Evolutionary conservation across 306 rosid genomes (phyloP).

Genomic region (Quercus berberidifolia): DNA sequence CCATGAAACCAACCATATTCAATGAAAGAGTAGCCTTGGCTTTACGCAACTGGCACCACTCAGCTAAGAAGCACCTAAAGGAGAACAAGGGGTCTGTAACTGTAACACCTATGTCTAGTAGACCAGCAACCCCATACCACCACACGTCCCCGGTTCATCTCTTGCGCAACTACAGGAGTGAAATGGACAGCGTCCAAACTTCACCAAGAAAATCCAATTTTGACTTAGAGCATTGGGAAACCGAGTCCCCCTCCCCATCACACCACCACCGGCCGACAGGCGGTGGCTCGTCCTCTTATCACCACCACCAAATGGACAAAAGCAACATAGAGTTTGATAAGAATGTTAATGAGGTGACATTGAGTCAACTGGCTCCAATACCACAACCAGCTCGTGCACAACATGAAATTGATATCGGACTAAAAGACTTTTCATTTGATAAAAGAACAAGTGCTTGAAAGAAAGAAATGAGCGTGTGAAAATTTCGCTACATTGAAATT

Average conservation of each 20-base stretch:
- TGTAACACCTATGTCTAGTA: slow-evolving; percentile 46
- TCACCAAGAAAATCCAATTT: slow-evolving; percentile 33
- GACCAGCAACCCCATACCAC: slow-evolving; percentile 50
- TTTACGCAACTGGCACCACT: slow-evolving; percentile 67
- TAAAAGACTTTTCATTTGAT: slow-evolving; percentile 59
- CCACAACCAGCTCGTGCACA: background rate
- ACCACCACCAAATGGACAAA: slow-evolving; percentile 31
- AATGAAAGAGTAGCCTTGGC: slow-evolving; percentile 72
- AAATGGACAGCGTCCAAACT: slow-evolving; percentile 45
- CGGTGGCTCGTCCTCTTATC: slow-evolving; percentile 19
- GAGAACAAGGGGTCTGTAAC: slow-evolving; percentile 36
- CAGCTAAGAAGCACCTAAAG: slow-evolving; percentile 56
- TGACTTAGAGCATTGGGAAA: slow-evolving; percentile 32
- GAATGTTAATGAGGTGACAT: slow-evolving; percentile 1
- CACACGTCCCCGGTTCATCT: slow-evolving; percentile 57
- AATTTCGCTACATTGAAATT: background rate
- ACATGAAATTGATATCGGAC: slow-evolving; percentile 24
- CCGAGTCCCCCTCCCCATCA: slow-evolving; percentile 40
- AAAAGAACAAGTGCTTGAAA: slow-evolving; percentile 17
- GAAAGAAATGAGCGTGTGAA: background rate
- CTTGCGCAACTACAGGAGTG: slow-evolving; percentile 42
- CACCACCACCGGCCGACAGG: background rate
- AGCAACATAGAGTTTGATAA: slow-evolving; percentile 9
- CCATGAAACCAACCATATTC: slow-evolving; percentile 79
- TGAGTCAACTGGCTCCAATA: background rate